Evolutionary conservation across 805 yeast genomes (phyloP), one percentile per base, ranked within the genome.

Genomic region (Jamesozyma jinghongensis): DNA sequence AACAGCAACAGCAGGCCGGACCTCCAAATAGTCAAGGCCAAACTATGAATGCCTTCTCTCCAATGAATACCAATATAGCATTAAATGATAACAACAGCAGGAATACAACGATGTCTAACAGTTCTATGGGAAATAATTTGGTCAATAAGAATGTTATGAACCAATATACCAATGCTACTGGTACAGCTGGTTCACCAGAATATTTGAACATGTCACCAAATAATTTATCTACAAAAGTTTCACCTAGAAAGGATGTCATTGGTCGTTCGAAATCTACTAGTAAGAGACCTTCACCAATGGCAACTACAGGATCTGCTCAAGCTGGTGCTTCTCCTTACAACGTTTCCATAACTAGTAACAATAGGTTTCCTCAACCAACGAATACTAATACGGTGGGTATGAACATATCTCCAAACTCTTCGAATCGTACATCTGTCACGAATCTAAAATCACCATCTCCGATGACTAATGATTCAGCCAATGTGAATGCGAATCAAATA

Each of bases 361-460:
- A 16, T n/a, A 34, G 31, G 20, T 27, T 33, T 3, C 37, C 45
- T 4, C 31, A 34, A 6, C 38, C 40, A 14, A 16, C 41, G 13
- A 37, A 31, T 13, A 34, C 26, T 13, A 32, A 41, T n/a, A 52
- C 50, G 36, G 47, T 35, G 36, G 45, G 44, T 18, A 25, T 41
- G 12, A 41, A 35, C 4, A 37, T 38, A n/a, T 46, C 52, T 3
- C 53, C 53, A 28, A 40, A 33, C 28, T 20, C 35, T 8, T 32
- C 11, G 16, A 12, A 17, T 10, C 26, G 35, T 19, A 19, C 35
- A 5, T 17, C 35, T 6, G 11, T 22, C 26, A 18, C 18, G 4
- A 34, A 17, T 20, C 51, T 49, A 14, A 49, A 45, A 16, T 43
- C 51, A 14, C 51, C 50, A n/a, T 51, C 57, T 16, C 56, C 55